Evolutionary conservation across 2,329 filamentous ascomycete species (phyloP), one percentile per base, ranked within the genome.

Genomic region (Pseudocercospora musae): DNA sequence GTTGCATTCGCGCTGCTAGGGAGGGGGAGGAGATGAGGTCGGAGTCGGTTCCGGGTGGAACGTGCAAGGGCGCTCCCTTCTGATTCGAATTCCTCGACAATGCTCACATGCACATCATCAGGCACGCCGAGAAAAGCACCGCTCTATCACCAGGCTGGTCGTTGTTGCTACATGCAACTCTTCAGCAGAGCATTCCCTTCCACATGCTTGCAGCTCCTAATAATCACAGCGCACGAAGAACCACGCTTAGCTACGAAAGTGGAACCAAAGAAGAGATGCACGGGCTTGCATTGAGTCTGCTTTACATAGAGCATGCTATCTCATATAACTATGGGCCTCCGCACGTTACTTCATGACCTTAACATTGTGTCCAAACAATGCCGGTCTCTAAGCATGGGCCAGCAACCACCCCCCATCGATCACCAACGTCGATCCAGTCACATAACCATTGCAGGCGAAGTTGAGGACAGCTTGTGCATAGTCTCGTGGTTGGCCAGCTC

Each of bases 391-490:
- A 15, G 70, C 69, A 60, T 72, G 70, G 8, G 70, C 71, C 49
- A 73, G 57, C 55, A 90, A 72, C 66, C 86, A 80, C 0, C 86
- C 87, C 42, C 87, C 87, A 70, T 90, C 88, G 1, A 85, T 79
- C 3, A 89, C 76, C 52, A 89, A 76, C 18, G 87, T 81, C 59
- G 81, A 82, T 1, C 87, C 88, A 72, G 89, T 89, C 65, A 63
- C 79, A 73, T 88, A 90, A 10, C 84, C 81, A 48, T 83, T 80
- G 4, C 87, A 87, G 63, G 84, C 72, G 40, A 74, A 71, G 50
- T 70, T 79, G 44, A 87, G 78, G 25, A 82, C 81, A 18, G 86
- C 76, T 2, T 87, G 87, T 23, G 89, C 80, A 64, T 74, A 80
- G 73, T 21, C 77, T 74, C 65, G 76, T 77, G 48, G 78, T 62